Evolutionary conservation across 805 yeast genomes (phyloP), one percentile per base, ranked within the genome.

Genomic region (Lachancea quebecensis): DNA sequence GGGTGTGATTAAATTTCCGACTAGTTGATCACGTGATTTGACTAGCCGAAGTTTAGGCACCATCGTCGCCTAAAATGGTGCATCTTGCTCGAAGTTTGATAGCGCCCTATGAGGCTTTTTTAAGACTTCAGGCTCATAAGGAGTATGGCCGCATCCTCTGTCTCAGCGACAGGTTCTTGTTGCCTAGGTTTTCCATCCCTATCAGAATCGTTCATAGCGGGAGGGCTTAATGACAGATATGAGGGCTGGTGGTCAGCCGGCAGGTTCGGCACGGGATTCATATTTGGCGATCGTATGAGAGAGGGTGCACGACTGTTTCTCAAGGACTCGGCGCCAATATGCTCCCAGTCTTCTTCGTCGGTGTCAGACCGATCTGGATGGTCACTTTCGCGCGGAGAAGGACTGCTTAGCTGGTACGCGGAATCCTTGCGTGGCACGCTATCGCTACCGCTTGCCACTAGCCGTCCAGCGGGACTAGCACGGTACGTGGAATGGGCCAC

Each of bases 341-440:
- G 68, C 50, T 81, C 85, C 99, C 99, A 91, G 65, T 91, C 98
- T 65, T 91, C 99, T 59, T 91, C 98, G 64, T 91, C 99, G 0
- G 99, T 91, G 57, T 87, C 95, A 37, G 81, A 74, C 42, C 64
- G 69, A 18, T 58, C 66, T 4, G 10, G 27, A 27, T 40, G 37
- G 21, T 27, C 38, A 7, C 58, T 64, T 28, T 58, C 63, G 14
- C 54, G 45, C n/a, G 53, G 46, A 17, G 51, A 41, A 11, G 33
- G 42, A 31, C 41, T 43, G 35, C 34, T 43, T 29, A 43, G 35
- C 10, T 38, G 11, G 46, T 38, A 32, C 29, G 38, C 27, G 16
- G 28, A 16, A 17, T 34, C 46, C 29, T 38, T 38, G 18, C 16
- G 28, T 7, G 12, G 21, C 11, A 17, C 15, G 10, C 17, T 31